Evolutionary conservation across 257 asterid species (phyloP).

Genomic region (Dorcoceras hygrometricum): DNA sequence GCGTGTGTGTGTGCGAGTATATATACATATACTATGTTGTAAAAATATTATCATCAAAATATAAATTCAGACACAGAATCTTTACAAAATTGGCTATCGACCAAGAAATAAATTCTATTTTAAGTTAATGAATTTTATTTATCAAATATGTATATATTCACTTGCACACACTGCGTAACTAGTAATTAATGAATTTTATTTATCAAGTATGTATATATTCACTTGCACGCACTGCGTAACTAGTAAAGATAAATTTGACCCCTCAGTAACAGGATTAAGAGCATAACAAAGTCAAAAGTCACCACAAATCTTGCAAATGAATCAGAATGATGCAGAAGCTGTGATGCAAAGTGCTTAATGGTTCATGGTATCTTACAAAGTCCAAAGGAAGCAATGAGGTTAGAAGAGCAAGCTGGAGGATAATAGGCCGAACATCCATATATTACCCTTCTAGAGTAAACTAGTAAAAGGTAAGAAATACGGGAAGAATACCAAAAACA

Average conservation of each 20-base stretch:
- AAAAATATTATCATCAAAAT: too few relatives aligned
- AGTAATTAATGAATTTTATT: too few relatives aligned
- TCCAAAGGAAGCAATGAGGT: constrained; percentile 10
- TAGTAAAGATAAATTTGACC: neutral
- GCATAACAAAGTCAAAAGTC: neutral
- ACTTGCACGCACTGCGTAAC: neutral
- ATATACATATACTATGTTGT: too few relatives aligned
- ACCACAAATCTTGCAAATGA: neutral
- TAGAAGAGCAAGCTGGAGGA: neutral
- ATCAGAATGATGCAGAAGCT: neutral
- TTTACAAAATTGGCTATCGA: neutral
- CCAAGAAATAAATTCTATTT: neutral
- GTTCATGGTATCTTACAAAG: neutral
- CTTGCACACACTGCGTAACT: neutral
- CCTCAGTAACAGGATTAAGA: neutral
- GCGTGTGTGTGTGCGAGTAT: too few relatives aligned
- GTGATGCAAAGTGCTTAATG: neutral
- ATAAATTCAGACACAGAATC: neutral
- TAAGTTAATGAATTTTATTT: too few relatives aligned
- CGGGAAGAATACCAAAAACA: neutral
- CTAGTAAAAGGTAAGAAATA: neutral
- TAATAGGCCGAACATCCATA: neutral
- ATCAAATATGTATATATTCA: too few relatives aligned
- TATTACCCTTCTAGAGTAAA: neutral
- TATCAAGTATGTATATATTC: too few relatives aligned